Conservation (phyloP, 164 flowering plant genomes). For the Stephania yunnanensis region DNA sequence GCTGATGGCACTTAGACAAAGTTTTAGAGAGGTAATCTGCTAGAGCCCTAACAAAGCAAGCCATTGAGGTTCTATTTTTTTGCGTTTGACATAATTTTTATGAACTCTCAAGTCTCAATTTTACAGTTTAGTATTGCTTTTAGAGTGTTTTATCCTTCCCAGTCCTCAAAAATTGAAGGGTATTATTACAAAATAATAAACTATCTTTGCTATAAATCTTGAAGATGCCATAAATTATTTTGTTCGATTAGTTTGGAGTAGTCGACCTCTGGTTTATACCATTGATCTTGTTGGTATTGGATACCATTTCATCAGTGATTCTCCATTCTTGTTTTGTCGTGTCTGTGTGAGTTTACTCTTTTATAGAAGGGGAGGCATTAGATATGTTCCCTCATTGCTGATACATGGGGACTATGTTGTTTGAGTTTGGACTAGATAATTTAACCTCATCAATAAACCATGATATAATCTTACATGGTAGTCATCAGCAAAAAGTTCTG, state of each 20-base stretch:
- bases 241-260: not conserved
- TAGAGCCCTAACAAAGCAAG: not conserved
- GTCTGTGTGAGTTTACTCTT: not conserved
- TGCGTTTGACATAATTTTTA: not conserved
- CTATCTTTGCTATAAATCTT: not conserved
- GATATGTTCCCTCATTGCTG: not conserved
- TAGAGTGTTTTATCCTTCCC: not conserved
- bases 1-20: conserved; percentile 86
- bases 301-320: not conserved
- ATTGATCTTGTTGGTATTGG: not conserved
- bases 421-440: not conserved
- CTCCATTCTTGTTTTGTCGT: not conserved
- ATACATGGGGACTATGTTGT: not conserved
- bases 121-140: not conserved
- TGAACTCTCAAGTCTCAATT: not conserved
- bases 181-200: not conserved
- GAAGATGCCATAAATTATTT: not conserved
- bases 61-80: not conserved
- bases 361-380: not conserved
- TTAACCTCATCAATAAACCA: not conserved
- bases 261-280: not conserved
- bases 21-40: conserved; percentile 69
- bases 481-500: not conserved
- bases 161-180: not conserved
- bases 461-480: not conserved